A percentile compares a stretch with the other conserved stretches of the same genome.
phyloP scores from a whole-genome alignment of 345 rosid genomes.

The Eucalyptus pauciflora region DNA sequence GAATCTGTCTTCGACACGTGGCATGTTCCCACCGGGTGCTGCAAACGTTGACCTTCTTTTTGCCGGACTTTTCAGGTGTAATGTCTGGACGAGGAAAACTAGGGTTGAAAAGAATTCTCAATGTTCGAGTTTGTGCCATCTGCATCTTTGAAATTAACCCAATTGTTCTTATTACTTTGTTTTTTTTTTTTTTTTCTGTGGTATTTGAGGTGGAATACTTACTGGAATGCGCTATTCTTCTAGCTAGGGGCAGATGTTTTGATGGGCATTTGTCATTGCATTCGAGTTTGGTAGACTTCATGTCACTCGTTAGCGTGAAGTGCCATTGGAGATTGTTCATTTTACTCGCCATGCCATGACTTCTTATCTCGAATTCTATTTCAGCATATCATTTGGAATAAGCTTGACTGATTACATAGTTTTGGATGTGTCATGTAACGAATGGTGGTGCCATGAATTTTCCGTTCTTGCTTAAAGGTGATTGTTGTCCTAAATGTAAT shows the following conservation, averaged over 20 bases:
- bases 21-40: not conserved
- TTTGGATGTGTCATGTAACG: not conserved
- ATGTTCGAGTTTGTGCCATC: not conserved
- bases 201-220: not conserved
- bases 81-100: not conserved
- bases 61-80: not conserved
- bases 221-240: not conserved
- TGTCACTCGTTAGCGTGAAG: not conserved
- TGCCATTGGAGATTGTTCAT: not conserved
- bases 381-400: not conserved
- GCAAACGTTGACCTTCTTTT: not conserved
- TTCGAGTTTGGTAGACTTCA: not conserved
- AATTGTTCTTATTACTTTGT: not conserved
- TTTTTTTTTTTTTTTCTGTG: too few species aligned
- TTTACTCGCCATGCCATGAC: not conserved
- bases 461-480: rapidly evolving
- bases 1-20: not conserved
- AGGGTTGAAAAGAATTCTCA: not conserved
- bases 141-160: not conserved
- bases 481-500: rapidly evolving
- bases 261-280: not conserved
- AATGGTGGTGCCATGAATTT: not conserved
- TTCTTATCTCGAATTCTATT: not conserved
- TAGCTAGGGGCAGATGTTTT: not conserved
- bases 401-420: not conserved